These are phyloP conservation scores for Thelonectria blattea DNA, from an alignment of 2,329 filamentous ascomycete species.

Conservation along the genomic window DNA sequence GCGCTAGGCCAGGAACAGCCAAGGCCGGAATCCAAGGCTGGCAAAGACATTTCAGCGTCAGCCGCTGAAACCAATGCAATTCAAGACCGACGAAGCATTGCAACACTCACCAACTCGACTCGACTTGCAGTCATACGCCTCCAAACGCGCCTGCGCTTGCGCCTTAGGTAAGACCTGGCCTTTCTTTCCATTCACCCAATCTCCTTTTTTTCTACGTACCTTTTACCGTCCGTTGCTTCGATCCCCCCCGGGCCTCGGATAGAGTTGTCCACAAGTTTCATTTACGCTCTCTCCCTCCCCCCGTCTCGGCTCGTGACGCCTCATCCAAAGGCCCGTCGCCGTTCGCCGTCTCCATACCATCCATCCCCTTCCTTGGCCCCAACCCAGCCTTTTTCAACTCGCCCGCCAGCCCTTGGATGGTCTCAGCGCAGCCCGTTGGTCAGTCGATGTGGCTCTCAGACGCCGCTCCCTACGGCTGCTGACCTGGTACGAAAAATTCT, in stretches of 20 bases:
- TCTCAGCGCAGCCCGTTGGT: slow-evolving; percentile 37
- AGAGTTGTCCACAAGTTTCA: slow-evolving; percentile 22
- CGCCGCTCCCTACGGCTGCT: slow-evolving; percentile 14
- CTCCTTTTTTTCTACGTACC: slow-evolving; percentile 30
- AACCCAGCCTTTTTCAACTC: slow-evolving; percentile 11
- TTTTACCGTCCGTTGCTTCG: slow-evolving; percentile 13
- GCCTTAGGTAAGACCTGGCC: slow-evolving; percentile 43
- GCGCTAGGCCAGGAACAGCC: slow-evolving; percentile 41
- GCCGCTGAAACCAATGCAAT: slow-evolving; percentile 42
- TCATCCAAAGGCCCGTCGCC: slow-evolving; percentile 25
- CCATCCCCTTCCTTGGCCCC: slow-evolving; percentile 26
- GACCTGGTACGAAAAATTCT: slow-evolving; percentile 42
- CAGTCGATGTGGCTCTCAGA: slow-evolving; percentile 22
- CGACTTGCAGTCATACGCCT: slow-evolving; percentile 38
- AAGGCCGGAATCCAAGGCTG: slow-evolving; percentile 35
- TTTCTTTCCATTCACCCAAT: slow-evolving; percentile 32
- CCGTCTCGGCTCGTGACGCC: slow-evolving; percentile 22
- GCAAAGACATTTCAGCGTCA: slow-evolving; percentile 39
- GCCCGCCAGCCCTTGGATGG: slow-evolving; percentile 26
- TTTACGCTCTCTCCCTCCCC: slow-evolving; percentile 13
- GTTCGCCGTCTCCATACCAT: slow-evolving; percentile 20
- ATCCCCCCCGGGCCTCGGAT: slow-evolving; percentile 23
- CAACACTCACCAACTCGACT: slow-evolving; percentile 10
- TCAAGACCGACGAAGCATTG: slow-evolving; percentile 36
- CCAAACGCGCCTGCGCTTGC: slow-evolving; percentile 31